Evolutionary conservation across 202 grass and related monocot species (phyloP).

Genomic region (Panicum hallii): DNA sequence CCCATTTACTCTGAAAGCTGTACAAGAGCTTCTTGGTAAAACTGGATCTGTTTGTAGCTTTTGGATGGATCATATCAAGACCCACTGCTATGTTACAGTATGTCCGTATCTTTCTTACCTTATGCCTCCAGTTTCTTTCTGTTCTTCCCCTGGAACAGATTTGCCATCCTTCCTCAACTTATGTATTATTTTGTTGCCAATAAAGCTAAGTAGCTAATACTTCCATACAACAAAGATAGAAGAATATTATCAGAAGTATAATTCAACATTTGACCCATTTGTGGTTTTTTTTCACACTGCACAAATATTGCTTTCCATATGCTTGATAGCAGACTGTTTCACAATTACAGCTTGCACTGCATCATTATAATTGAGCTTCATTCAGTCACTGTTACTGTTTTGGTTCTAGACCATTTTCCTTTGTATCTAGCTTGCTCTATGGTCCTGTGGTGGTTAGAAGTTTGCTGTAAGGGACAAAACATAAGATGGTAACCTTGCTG

Average conservation of each 20-base stretch:
- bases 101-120: constrained; percentile 37
- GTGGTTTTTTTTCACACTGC: not conserved
- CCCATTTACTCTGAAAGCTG: constrained; percentile 94
- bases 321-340: not conserved
- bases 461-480: not conserved
- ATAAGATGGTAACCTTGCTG: not conserved
- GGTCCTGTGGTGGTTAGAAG: not conserved
- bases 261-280: constrained; percentile 18
- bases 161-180: not conserved
- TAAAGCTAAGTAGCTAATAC: not conserved
- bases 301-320: constrained; percentile 15
- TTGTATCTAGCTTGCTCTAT: not conserved
- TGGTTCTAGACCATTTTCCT: not conserved
- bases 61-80: constrained; percentile 99
- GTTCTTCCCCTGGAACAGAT: not conserved
- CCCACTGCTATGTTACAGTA: constrained; percentile 99
- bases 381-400: not conserved
- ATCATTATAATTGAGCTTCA: not conserved
- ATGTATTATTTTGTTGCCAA: not conserved
- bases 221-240: not conserved
- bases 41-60: constrained; percentile 86
- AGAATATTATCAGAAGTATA: constrained; percentile 16
- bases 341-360: constrained; percentile 1
- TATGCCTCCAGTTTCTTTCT: not conserved
- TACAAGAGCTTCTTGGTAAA: constrained; percentile 94